phyloP scores from a whole-genome alignment of 2,329 filamentous ascomycete genomes.

The Sporothrix curviconia region DNA sequence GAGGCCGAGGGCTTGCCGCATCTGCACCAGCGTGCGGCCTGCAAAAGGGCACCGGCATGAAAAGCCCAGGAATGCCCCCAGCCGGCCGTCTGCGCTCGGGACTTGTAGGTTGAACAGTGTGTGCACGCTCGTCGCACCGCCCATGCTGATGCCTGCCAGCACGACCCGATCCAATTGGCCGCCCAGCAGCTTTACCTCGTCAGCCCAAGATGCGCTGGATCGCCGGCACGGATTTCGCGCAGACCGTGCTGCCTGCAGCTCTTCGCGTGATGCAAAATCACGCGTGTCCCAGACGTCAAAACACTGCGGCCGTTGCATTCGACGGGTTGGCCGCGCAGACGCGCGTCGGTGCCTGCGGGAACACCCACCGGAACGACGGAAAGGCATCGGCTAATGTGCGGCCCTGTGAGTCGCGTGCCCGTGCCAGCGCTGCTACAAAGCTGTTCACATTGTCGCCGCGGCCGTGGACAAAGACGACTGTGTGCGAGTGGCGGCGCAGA shows the following conservation, averaged over 20 bases:
- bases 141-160: conserved; percentile 41
- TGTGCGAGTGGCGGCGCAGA: conserved; percentile 31
- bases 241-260: conserved; percentile 37
- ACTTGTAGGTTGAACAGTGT: conserved; percentile 10
- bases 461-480: conserved; percentile 38
- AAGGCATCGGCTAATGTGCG: conserved; percentile 32
- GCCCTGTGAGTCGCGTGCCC: conserved; percentile 25
- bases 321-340: conserved; percentile 26
- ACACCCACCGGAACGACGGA: conserved; percentile 42
- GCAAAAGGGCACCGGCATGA: conserved; percentile 32
- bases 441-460: conserved; percentile 32
- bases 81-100: not conserved
- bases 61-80: conserved; percentile 32
- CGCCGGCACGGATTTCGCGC: conserved; percentile 28
- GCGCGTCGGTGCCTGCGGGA: conserved; percentile 34
- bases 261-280: conserved; percentile 35
- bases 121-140: conserved; percentile 27
- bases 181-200: conserved; percentile 27
- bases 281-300: conserved; percentile 37
- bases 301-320: conserved; percentile 29
- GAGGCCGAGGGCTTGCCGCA: conserved; percentile 23
- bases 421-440: conserved; percentile 26
- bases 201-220: conserved; percentile 29
- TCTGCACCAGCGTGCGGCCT: conserved; percentile 26
- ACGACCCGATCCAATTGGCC: conserved; percentile 26